Base-by-base conservation (phyloP, 257 asterid species). In the Lithospermum erythrorhizon region DNA sequence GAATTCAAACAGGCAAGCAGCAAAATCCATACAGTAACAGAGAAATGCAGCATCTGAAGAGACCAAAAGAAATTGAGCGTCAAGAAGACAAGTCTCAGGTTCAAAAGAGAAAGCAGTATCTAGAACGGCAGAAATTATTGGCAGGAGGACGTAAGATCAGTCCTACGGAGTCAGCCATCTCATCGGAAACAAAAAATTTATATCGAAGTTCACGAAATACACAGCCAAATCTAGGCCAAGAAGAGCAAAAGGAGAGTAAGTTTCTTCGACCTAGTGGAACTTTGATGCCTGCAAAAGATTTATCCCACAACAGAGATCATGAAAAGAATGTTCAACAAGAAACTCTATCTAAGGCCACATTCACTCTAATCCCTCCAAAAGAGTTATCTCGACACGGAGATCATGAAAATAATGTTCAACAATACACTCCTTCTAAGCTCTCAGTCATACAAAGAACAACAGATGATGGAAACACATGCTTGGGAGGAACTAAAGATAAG, bases 401-500 rank as follows among this genome's bases (percentile, higher is more conserved):
- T 9, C 68, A 49, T 30, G 58, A 56, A 24, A 56, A 55, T 57
- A 53, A 16, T 59, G 58, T 58, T 57, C 62, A 52, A 48, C 57
- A 45, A 21, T 54, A 69, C 58, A 47, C 58, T 66, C 58, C 20
- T 14, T 55, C 51, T 35, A 8, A 30, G 64, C 15, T 22, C 74
- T 41, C 75, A 59, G 72, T 59, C 71, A 67, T 68, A 54, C 64
- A 61, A 61, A 59, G 60, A 78, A 82, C 68, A 53, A 65, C 41
- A 15, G 63, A n/a, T 66, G 48, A 64, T 51, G 61, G 14, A 68
- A 67, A 78, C 67, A 41, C 73, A 58, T 78, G 51, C 32, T 71
- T 55, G 76, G 68, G 22, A 24, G 83, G 76, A 71, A 75, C 66
- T 74, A 75, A 71, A 29, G 71, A 21, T 22, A 81, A 77, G 73